A percentile compares a stretch with the other conserved stretches of the same genome.
These are phyloP conservation scores for Bromus sterilis DNA, from an alignment of 176 grass and related monocot genomes.

Conservation along the genomic window DNA sequence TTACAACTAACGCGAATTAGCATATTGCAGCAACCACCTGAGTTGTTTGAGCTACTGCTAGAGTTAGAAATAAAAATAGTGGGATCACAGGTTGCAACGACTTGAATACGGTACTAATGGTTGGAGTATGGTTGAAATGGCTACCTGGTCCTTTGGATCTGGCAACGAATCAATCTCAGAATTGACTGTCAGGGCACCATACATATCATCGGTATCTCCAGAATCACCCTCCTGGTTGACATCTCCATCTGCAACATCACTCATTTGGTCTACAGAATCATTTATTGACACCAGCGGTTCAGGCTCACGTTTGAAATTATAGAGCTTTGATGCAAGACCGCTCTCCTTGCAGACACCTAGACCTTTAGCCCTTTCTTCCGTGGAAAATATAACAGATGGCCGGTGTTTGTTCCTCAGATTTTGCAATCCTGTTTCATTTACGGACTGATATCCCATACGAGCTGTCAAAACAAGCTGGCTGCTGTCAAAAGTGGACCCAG, in stretches of 20 bases:
- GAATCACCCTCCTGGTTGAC: conserved; percentile 38
- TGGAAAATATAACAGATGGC: conserved; percentile 69
- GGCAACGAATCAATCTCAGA: conserved; percentile 77
- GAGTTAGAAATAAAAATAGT: conserved; percentile 11
- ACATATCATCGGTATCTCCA: conserved; percentile 46
- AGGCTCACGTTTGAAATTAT: conserved; percentile 72
- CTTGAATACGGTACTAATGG: neutral
- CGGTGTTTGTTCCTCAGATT: conserved; percentile 85
- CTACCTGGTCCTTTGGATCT: conserved; percentile 90
- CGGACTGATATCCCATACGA: conserved; percentile 83
- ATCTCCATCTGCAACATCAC: conserved; percentile 45
- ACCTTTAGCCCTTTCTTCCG: conserved; percentile 87
- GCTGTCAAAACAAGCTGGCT: conserved; percentile 98
- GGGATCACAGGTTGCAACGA: neutral
- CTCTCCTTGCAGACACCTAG: conserved; percentile 49
- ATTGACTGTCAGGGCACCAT: conserved; percentile 50
- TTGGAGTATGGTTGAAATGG: conserved; percentile 1
- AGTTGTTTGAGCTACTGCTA: conserved; percentile 5
- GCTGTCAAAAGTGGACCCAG: conserved; percentile 96
- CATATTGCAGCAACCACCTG: neutral
- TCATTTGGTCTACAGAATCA: conserved; percentile 36
- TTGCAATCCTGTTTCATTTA: conserved; percentile 70
- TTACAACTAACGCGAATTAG: conserved; percentile 13
- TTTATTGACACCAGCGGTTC: conserved; percentile 63
- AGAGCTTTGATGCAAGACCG: conserved; percentile 73